Evolutionary conservation across 306 rosid species (phyloP), one percentile per base, ranked within the genome.

Genomic region (Casuarina glauca): DNA sequence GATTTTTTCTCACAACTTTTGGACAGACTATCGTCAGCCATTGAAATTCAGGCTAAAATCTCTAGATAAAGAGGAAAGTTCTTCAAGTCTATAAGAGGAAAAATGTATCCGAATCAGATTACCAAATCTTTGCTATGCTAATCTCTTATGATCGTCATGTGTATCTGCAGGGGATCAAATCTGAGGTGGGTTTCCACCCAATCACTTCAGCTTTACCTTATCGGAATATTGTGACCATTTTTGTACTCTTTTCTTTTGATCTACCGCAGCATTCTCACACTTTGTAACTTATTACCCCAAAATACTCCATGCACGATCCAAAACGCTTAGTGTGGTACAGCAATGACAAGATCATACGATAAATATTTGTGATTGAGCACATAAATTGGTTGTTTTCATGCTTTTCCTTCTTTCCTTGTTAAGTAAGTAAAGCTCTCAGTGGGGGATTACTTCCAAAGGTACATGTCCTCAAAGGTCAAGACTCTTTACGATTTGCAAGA

Each of bases 401-500:
- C 6, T 74, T 73, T 32, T 7, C 77, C 3, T 62, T 26, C 32
- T 26, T 26, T 26, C 32, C 36, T 16, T 10, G 32, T 43, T 39
- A 74, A 62, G 55, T 61, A 49, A 36, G 48, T 43, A 38, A 84
- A 13, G 49, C 51, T 35, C 78, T 73, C 32, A 26, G 32, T 26
- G 32, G 32, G 32, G 32, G 32, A 26, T 26, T 26, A 26, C 32
- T 79, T 79, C 67, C 66, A 26, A 77, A 53, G 1, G 51, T 9
- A 68, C 72, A 72, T 36, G 42, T 19, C 52, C 57, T 66, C 49
- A 54, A 6, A 85, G 89, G 84, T 86, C 91, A 86, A 72, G 88
- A 78, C 74, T 85, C 72, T 82, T 80, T 76, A 80, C 78, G 87
- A 63, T 80, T 58, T 79, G 73, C 84, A 85, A 86, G 82, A 86